Base-by-base conservation (phyloP, 2,329 filamentous ascomycete genomes). In the Ustilaginoidea virens region DNA sequence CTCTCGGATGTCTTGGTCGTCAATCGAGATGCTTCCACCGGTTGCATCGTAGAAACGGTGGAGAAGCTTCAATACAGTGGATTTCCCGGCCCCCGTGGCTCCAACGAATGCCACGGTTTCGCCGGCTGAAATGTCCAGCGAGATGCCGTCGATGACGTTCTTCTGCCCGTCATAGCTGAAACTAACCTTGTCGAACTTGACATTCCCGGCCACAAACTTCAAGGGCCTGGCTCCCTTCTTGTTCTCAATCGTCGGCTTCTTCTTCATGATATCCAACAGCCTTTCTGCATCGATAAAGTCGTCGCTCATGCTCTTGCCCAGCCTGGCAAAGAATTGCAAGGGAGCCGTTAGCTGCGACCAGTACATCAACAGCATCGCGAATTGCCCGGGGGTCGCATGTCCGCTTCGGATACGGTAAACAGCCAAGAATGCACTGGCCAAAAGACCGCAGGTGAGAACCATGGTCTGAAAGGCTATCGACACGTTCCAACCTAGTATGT, bases 271-370 rank as follows among this genome's bases (percentile, higher is more conserved):
- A 32, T 68, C 64, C 11, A 73, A 48, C 15, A 74, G 54, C 15
- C 64, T 58, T 43, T 74, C 66, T 5, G 68, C 67, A 32, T 70
- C 59, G 25, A 73, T 65, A 20, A 74, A 55, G 32, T 69, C 61
- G 35, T 61, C 58, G 32, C 66, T 67, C 36, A 74, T 60, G 27
- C 51, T 63, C 41, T 66, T 68, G 5, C 69, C 66, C 17, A 73
- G 50, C 12, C 55, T 53, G 5, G 67, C 63, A 43, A 83, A 81
- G 49, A 79, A 81, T 38, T 74, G 74, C 30, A 83, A 60, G 2
- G 78, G 78, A 2, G 68, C 65, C 25, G 77, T 76, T 21, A 83
- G 60, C 43, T 82, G 77, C 12, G 67, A 66, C 75, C 80, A 80
- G 48, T 82, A 83, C 30, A 74, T 76, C 34, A 82, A 53, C 11